Evolutionary conservation across 305 asterid genomes (phyloP).

Genomic region (Rubia balearica): DNA sequence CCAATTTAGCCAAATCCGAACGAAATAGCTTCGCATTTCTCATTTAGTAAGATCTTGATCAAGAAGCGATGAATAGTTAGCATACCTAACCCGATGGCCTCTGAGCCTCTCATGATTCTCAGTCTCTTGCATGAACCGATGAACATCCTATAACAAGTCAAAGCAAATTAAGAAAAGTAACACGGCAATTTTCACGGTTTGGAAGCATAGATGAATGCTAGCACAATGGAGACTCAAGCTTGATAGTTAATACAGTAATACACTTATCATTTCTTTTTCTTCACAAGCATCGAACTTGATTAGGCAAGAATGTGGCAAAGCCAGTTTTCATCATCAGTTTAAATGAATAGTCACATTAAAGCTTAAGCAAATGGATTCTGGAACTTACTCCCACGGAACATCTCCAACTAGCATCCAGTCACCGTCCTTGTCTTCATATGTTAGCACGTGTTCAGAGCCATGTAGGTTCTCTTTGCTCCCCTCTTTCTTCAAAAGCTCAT

Average conservation of each 20-base stretch:
- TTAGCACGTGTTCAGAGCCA: slow-evolving; percentile 68
- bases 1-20: background rate
- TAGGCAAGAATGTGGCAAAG: background rate
- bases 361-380: background rate
- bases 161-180: slow-evolving; percentile 6
- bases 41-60: too few relatives aligned
- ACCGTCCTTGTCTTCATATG: slow-evolving; percentile 69
- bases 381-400: slow-evolving; percentile 68
- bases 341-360: background rate
- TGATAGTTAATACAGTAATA: background rate
- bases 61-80: background rate
- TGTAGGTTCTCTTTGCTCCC: slow-evolving; percentile 50
- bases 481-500: slow-evolving; percentile 44
- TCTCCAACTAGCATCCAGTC: slow-evolving; percentile 90
- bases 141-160: slow-evolving; percentile 54
- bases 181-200: background rate
- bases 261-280: background rate
- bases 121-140: slow-evolving; percentile 67
- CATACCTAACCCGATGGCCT: slow-evolving; percentile 83
- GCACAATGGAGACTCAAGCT: background rate
- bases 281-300: background rate
- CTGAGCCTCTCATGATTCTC: slow-evolving; percentile 84
- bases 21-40: too few relatives aligned
- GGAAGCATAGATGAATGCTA: background rate
- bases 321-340: too few relatives aligned